Conservation (phyloP, 257 asterid species). For the Plantago ovata region DNA sequence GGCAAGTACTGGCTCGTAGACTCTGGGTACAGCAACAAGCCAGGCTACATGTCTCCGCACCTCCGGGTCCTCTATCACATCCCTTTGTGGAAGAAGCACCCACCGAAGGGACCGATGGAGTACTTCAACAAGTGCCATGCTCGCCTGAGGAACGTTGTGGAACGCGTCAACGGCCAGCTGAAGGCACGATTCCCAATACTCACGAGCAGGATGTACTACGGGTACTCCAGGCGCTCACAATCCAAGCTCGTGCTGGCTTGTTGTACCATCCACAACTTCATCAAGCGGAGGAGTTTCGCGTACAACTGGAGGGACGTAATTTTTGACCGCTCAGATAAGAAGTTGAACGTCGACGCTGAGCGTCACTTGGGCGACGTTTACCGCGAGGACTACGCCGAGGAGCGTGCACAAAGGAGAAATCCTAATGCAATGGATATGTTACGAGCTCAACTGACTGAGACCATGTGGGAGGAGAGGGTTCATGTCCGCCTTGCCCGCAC, state of each 20-base stretch:
- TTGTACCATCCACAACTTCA: constrained; percentile 3
- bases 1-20: background rate
- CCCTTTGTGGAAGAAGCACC: background rate
- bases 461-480: too few relatives aligned
- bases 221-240: background rate
- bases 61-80: background rate
- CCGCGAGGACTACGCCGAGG: too few relatives aligned
- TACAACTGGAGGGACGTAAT: too few relatives aligned
- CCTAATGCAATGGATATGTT: too few relatives aligned
- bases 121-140: background rate
- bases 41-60: background rate
- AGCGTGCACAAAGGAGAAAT: too few relatives aligned
- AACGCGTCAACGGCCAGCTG: background rate
- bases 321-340: too few relatives aligned
- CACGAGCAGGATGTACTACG: background rate
- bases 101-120: too few relatives aligned
- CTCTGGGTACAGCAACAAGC: background rate
- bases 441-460: too few relatives aligned
- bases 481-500: too few relatives aligned
- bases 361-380: too few relatives aligned
- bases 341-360: too few relatives aligned
- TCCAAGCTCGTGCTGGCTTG: background rate
- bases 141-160: background rate
- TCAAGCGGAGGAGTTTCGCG: constrained; percentile 28
- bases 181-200: background rate